Conservation (phyloP, 2,329 filamentous ascomycete genomes). For the Epichloe amarillans region DNA sequence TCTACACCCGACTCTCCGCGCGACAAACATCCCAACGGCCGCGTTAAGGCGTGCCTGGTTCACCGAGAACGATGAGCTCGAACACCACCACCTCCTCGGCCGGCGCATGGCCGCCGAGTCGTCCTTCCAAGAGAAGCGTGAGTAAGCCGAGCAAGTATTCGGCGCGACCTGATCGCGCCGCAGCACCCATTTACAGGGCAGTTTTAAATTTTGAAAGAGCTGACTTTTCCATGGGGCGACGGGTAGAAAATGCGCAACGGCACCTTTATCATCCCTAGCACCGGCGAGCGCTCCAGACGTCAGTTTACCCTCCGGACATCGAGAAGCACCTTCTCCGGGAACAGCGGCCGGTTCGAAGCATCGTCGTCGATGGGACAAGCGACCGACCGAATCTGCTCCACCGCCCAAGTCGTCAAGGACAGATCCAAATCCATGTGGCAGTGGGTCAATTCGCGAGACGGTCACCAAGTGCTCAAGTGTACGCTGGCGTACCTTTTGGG, state of each 20-base stretch:
- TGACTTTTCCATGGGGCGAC: neutral
- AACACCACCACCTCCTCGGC: constrained; percentile 17
- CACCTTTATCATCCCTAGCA: constrained; percentile 75
- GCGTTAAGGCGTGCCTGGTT: constrained; percentile 8
- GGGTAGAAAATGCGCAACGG: constrained; percentile 63
- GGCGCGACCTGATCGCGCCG: neutral
- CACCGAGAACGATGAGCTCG: constrained; percentile 26
- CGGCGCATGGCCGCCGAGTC: constrained; percentile 27
- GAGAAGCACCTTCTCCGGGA: constrained; percentile 15
- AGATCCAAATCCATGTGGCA: constrained; percentile 30
- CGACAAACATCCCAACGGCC: neutral
- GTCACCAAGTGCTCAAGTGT: constrained; percentile 77
- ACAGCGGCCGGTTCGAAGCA: constrained; percentile 9
- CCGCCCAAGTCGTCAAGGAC: constrained; percentile 12
- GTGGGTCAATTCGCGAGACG: constrained; percentile 59
- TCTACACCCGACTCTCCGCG: neutral
- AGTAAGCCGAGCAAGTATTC: constrained; percentile 9
- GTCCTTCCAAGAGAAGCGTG: constrained; percentile 34
- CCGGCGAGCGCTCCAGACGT: constrained; percentile 71
- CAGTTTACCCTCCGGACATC: constrained; percentile 61
- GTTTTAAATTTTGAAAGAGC: neutral
- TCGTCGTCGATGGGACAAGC: constrained; percentile 10
- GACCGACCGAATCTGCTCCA: constrained; percentile 7
- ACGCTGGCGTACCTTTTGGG: constrained; percentile 79
- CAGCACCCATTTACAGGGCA: neutral